Conservation (phyloP, 164 flowering plant species). For the Euptelea pleiosperma region DNA sequence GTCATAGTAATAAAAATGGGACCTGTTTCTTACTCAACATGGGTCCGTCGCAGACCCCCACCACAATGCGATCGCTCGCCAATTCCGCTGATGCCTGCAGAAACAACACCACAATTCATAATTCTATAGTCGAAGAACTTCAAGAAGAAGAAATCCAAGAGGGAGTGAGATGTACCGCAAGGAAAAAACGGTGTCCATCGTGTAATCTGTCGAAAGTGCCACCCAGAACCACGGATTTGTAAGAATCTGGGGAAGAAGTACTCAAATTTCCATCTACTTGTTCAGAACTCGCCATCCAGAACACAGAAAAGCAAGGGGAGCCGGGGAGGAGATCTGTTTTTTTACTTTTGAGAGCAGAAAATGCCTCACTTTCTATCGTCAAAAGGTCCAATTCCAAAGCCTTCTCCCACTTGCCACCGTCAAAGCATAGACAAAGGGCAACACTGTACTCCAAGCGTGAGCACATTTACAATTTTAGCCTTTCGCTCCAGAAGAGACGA, state of each 20-base stretch:
- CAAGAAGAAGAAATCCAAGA: conserved; percentile 3
- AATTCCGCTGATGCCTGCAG: conserved; percentile 65
- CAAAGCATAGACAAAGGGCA: too few species aligned
- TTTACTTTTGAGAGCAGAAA: too few species aligned
- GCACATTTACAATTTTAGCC: too few species aligned
- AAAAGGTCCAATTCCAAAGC: too few species aligned
- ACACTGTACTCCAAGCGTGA: too few species aligned
- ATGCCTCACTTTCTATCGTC: too few species aligned
- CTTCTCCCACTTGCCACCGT: too few species aligned
- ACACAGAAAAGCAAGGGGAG: too few species aligned
- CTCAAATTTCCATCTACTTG: too few species aligned
- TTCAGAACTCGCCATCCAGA: background rate
- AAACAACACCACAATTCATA: background rate
- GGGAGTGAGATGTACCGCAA: conserved; percentile 41
- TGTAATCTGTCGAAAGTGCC: conserved; percentile 91
- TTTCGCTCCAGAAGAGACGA: too few species aligned
- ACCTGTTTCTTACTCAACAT: conserved; percentile 83
- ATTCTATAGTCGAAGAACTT: background rate
- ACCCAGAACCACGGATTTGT: conserved; percentile 77
- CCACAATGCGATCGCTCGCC: conserved; percentile 66
- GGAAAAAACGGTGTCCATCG: conserved; percentile 79
- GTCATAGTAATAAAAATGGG: background rate
- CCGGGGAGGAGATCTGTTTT: too few species aligned
- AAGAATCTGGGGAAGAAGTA: conserved; percentile 30
- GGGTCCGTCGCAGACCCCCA: conserved; percentile 92